phyloP scores from a whole-genome alignment of 2,329 filamentous ascomycete genomes.

The Clathrospora elynae region DNA sequence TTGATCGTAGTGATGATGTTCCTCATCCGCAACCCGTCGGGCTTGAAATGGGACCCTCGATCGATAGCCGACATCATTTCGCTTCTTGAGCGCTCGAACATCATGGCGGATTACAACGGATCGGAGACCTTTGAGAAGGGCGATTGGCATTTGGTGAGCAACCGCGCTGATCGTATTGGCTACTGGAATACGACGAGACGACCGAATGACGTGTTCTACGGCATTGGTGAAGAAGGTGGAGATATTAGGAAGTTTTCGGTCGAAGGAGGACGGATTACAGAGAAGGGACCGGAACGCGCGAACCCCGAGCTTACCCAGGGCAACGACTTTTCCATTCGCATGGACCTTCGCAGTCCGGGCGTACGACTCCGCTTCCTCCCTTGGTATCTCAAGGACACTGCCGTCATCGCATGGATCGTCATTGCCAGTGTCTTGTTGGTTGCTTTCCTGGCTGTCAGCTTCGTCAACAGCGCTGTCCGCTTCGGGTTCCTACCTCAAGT shows the following conservation, averaged over 20 bases:
- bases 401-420: constrained; percentile 67
- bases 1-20: constrained; percentile 65
- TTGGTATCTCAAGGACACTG: constrained; percentile 72
- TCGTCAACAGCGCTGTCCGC: constrained; percentile 69
- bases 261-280: constrained; percentile 55
- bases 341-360: constrained; percentile 57
- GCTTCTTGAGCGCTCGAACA: constrained; percentile 79
- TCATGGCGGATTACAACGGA: constrained; percentile 71
- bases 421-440: constrained; percentile 47
- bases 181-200: constrained; percentile 78
- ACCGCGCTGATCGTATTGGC: constrained; percentile 73
- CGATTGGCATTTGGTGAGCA: constrained; percentile 61
- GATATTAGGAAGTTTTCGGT: constrained; percentile 58
- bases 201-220: constrained; percentile 74
- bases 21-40: constrained; percentile 70
- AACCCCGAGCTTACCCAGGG: constrained; percentile 15
- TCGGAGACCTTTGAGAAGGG: constrained; percentile 65
- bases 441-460: constrained; percentile 73
- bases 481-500: constrained; percentile 75
- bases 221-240: constrained; percentile 69
- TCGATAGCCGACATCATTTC: constrained; percentile 81
- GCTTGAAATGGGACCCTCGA: constrained; percentile 82
- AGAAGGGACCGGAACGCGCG: constrained; percentile 48
- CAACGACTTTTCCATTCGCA: constrained; percentile 53
- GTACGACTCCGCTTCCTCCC: constrained; percentile 72